A percentile compares a stretch with the other conserved stretches of the same genome.
phyloP scores from a whole-genome alignment of 2,329 filamentous ascomycete species.

The Plectosphaerella plurivora region DNA sequence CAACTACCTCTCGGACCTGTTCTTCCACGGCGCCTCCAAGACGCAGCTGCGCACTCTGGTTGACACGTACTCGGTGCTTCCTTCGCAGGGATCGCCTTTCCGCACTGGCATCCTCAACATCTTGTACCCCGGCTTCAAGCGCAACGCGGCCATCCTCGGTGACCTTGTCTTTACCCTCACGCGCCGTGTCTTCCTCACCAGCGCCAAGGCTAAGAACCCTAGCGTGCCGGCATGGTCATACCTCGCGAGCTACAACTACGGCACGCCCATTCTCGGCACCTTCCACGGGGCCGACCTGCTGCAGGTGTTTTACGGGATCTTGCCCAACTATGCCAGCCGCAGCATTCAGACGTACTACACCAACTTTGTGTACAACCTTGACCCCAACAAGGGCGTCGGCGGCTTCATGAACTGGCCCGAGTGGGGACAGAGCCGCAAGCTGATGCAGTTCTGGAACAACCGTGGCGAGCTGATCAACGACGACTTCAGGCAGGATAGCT shows the following conservation, averaged over 20 bases:
- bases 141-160: conserved; percentile 68
- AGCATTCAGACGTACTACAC: conserved; percentile 66
- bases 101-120: conserved; percentile 65
- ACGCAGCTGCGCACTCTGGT: conserved; percentile 53
- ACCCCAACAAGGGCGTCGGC: conserved; percentile 58
- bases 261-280: conserved; percentile 68
- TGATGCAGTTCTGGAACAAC: conserved; percentile 42
- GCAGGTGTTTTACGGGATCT: conserved; percentile 62
- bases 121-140: conserved; percentile 73
- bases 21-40: conserved; percentile 53
- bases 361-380: conserved; percentile 64
- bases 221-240: conserved; percentile 69
- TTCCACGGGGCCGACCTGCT: conserved; percentile 69
- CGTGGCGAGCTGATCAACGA: conserved; percentile 29
- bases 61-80: conserved; percentile 53
- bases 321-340: conserved; percentile 56
- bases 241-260: conserved; percentile 66
- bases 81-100: conserved; percentile 65
- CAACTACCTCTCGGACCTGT: conserved; percentile 55
- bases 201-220: conserved; percentile 41
- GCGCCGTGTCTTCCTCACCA: conserved; percentile 58
- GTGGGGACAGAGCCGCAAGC: conserved; percentile 36
- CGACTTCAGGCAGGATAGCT: conserved; percentile 24
- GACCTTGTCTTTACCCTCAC: conserved; percentile 72
- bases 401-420: conserved; percentile 33